Evolutionary conservation across 2,329 filamentous ascomycete genomes (phyloP).

Genomic region (Sarocladiaceae sp.): DNA sequence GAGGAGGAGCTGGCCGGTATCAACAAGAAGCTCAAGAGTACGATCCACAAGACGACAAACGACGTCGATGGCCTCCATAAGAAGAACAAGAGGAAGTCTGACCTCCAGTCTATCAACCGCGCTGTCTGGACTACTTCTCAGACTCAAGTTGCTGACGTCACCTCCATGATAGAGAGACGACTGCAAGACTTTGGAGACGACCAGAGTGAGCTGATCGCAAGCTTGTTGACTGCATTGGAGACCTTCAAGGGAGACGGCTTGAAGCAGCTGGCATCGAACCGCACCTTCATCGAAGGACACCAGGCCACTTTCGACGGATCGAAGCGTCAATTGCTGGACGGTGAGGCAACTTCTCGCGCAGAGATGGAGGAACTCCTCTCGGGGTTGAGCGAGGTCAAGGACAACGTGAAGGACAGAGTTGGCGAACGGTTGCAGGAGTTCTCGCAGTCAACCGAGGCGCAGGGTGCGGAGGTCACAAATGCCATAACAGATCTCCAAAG

Average conservation of each 20-base stretch:
- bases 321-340: conserved; percentile 59
- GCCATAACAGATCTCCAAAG: conserved; percentile 81
- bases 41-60: conserved; percentile 67
- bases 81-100: conserved; percentile 79
- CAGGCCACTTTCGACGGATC: conserved; percentile 61
- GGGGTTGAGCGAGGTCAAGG: conserved; percentile 83
- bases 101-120: conserved; percentile 74
- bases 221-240: conserved; percentile 66
- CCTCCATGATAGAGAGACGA: conserved; percentile 66
- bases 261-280: conserved; percentile 61
- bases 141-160: conserved; percentile 68
- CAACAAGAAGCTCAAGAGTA: conserved; percentile 70
- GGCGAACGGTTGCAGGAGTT: conserved; percentile 79
- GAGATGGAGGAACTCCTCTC: conserved; percentile 89
- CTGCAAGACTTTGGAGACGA: conserved; percentile 66
- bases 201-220: conserved; percentile 64
- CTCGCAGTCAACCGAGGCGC: conserved; percentile 76
- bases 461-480: conserved; percentile 80
- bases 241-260: conserved; percentile 71
- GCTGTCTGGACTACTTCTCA: conserved; percentile 73
- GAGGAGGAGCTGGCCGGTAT: conserved; percentile 70
- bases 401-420: conserved; percentile 81
- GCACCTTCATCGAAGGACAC: conserved; percentile 64
- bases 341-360: conserved; percentile 64
- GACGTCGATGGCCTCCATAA: conserved; percentile 79